Base-by-base conservation (phyloP, 2,329 filamentous ascomycete genomes). In the Atkinsonella texensis region DNA sequence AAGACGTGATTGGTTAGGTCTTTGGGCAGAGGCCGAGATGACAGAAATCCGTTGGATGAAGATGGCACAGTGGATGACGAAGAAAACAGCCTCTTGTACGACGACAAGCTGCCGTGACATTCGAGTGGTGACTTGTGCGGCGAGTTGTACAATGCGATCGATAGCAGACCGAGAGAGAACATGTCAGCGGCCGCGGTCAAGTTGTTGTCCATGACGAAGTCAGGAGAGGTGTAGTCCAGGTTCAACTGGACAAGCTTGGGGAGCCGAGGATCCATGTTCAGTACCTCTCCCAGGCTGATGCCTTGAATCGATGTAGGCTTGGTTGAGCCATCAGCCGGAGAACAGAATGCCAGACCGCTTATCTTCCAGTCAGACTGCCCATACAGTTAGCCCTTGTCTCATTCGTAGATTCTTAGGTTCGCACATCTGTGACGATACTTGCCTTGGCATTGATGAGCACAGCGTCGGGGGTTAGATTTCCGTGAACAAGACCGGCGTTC, bases 281-380 rank as follows among this genome's bases (percentile, higher is more conserved):
- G 74, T 15, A 84, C 83, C 67, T 96, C 89, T 31, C 86, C 84
- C 18, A 97, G 76, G 56, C 82, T 87, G 58, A 97, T 84, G 10
- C 88, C 85, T 42, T 84, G 77, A 47, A 95, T 81, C 4, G 87
- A 85, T 3, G 87, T 86, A 45, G 84, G 75, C 58, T 85, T 83
- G 31, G 81, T 83, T 18, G 86, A 87, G 59, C 80, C 79, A 59
- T 89, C 86, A 47, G 87, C 81, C 13, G 89, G 87, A 45, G 87
- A 87, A 64, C 86, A 88, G 66, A 96, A 98, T 0, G 86, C 81
- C 40, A 98, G 77, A n/a, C 91, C 93, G 59, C 89, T 91, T 55
- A 98, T 87, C 67, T 98, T 98, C 93, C 93, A 98, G 68, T 98
- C 93, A 46, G 88, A 95, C 84, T 87, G 61, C 55, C 23, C 15